Evolutionary conservation across 257 asterid species (phyloP).

Genomic region (Fraxinus quadrangulata): DNA sequence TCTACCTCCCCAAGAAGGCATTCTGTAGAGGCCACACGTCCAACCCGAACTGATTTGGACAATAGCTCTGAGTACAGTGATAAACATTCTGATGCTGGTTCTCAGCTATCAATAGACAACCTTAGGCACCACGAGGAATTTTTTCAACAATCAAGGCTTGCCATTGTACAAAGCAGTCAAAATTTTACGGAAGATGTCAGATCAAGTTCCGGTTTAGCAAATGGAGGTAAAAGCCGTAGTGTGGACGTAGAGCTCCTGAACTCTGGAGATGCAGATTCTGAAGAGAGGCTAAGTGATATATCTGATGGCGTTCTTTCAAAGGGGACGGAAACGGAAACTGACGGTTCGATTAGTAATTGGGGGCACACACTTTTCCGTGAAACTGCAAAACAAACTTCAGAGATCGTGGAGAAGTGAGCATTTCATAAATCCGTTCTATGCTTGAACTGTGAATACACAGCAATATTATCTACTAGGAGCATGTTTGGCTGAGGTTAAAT

Average conservation of each 20-base stretch:
- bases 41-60: slow-evolving; percentile 56
- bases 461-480: background rate
- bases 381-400: slow-evolving; percentile 52
- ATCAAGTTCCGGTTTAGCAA: slow-evolving; percentile 36
- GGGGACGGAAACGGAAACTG: slow-evolving; percentile 89
- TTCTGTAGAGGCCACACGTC: slow-evolving; percentile 44
- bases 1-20: slow-evolving; percentile 71
- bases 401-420: slow-evolving; percentile 63
- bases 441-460: background rate
- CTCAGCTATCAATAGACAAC: slow-evolving; percentile 78
- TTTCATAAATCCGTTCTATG: slow-evolving; percentile 21
- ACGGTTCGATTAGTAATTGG: slow-evolving; percentile 71
- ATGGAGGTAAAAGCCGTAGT: slow-evolving; percentile 38
- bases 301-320: slow-evolving; percentile 91
- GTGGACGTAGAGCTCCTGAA: slow-evolving; percentile 73
- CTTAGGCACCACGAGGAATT: slow-evolving; percentile 75
- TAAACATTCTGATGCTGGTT: slow-evolving; percentile 82
- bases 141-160: slow-evolving; percentile 73
- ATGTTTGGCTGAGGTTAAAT: background rate
- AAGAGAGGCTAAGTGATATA: slow-evolving; percentile 90
- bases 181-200: slow-evolving; percentile 40
- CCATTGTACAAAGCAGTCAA: slow-evolving; percentile 40
- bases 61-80: slow-evolving; percentile 80
- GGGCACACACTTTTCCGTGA: slow-evolving; percentile 85
- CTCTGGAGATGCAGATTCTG: slow-evolving; percentile 78